These are phyloP conservation scores for Geosmithia putterillii DNA, from an alignment of 2,329 filamentous ascomycete genomes.

Conservation along the genomic window DNA sequence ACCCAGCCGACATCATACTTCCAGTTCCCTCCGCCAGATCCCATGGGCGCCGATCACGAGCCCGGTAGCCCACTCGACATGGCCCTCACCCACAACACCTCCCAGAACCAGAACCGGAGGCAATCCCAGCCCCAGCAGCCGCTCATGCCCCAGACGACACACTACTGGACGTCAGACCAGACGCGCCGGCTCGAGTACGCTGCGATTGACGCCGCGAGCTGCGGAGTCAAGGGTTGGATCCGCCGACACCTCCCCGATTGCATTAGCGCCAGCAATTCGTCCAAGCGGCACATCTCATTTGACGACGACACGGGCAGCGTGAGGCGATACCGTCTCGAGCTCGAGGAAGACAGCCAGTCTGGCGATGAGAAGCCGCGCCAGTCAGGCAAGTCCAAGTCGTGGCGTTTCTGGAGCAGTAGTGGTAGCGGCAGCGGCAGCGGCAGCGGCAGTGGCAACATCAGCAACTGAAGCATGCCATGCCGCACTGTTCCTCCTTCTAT, in stretches of 20 bases:
- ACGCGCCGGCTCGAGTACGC: constrained; percentile 53
- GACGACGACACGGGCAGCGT: constrained; percentile 53
- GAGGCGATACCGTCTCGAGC: constrained; percentile 45
- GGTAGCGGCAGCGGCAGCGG: background rate
- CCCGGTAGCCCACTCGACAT: background rate
- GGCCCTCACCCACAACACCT: background rate
- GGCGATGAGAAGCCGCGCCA: background rate
- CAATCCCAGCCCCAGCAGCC: constrained; percentile 15
- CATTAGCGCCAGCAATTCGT: constrained; percentile 29
- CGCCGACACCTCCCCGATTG: constrained; percentile 47
- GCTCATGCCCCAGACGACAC: constrained; percentile 40
- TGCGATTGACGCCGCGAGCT: constrained; percentile 50
- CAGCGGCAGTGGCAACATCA: background rate
- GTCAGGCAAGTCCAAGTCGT: background rate
- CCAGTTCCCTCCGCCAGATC: constrained; percentile 34
- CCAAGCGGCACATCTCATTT: constrained; percentile 36
- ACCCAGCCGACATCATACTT: constrained; percentile 28
- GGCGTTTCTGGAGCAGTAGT: constrained; percentile 1
- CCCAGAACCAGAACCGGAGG: constrained; percentile 5
- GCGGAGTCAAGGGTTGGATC: constrained; percentile 48
- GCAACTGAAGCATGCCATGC: too few relatives aligned
- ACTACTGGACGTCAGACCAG: constrained; percentile 55
- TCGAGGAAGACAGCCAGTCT: constrained; percentile 30
- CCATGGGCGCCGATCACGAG: constrained; percentile 4
- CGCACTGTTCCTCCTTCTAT: too few relatives aligned